A percentile compares a stretch with the other conserved stretches of the same genome.
phyloP scores from a whole-genome alignment of 768 basidiomycete genomes.

The Russula foetens region DNA sequence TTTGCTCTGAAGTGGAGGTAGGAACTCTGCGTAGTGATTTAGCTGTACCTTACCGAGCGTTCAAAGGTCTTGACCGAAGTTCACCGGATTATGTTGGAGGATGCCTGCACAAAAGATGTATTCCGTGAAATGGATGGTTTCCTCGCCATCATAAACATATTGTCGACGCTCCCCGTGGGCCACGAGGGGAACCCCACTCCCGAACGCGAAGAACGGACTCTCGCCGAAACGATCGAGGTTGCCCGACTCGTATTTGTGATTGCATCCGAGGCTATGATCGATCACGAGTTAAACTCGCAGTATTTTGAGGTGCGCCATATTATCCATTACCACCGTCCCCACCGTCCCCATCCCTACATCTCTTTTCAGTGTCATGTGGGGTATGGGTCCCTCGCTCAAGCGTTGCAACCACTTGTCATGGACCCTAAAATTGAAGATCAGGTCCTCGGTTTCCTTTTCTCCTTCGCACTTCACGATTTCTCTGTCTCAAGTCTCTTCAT shows the following conservation, averaged over 20 bases:
- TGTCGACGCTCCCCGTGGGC: conserved; percentile 47
- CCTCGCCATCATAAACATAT: conserved; percentile 60
- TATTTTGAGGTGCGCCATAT: conserved; percentile 55
- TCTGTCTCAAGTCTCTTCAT: conserved; percentile 48
- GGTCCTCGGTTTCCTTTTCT: conserved; percentile 59
- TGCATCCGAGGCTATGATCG: conserved; percentile 53
- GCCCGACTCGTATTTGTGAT: conserved; percentile 57
- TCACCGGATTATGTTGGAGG: conserved; percentile 57
- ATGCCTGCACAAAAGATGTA: conserved; percentile 56
- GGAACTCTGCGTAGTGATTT: conserved; percentile 9
- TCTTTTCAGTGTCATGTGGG: conserved; percentile 46
- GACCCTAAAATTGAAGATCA: conserved; percentile 42
- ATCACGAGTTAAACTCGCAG: conserved; percentile 44
- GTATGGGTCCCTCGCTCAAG: conserved; percentile 53
- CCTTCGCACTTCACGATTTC: conserved; percentile 60
- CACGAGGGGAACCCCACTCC: conserved; percentile 28
- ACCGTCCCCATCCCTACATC: conserved; percentile 5
- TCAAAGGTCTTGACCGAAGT: conserved; percentile 57
- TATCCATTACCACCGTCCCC: not conserved
- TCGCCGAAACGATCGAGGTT: conserved; percentile 40
- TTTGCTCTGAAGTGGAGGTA: conserved; percentile 46
- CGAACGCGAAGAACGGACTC: conserved; percentile 32
- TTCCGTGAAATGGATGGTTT: conserved; percentile 83
- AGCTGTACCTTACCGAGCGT: not conserved
- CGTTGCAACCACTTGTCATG: conserved; percentile 45